Evolutionary conservation across 2,329 filamentous ascomycete genomes (phyloP).

Genomic region (Colletotrichum melonis): DNA sequence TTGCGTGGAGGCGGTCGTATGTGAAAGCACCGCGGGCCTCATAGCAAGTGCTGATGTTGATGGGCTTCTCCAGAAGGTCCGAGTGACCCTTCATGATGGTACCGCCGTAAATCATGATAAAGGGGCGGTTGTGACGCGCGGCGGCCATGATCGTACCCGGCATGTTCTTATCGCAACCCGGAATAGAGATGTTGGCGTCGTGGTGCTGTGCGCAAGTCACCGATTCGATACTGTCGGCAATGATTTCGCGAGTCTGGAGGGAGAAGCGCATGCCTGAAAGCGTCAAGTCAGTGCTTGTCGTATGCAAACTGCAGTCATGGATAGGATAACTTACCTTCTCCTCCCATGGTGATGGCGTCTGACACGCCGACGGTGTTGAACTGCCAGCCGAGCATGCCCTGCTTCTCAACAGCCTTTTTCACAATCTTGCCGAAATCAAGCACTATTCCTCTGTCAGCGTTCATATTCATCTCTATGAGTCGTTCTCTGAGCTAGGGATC

Average conservation of each 20-base stretch:
- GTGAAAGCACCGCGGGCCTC: conserved; percentile 86
- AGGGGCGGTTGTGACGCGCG: conserved; percentile 89
- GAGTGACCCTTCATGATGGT: conserved; percentile 91
- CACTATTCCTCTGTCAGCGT: conserved; percentile 59
- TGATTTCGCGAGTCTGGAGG: conserved; percentile 89
- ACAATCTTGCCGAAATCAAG: conserved; percentile 89
- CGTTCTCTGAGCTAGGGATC: neutral
- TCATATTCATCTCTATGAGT: neutral
- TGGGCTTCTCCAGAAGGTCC: conserved; percentile 76
- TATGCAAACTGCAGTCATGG: neutral
- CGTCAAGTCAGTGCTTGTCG: conserved; percentile 21
- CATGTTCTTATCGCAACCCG: conserved; percentile 99
- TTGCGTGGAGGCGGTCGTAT: conserved; percentile 81
- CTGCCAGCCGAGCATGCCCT: conserved; percentile 93
- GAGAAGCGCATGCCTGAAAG: conserved; percentile 88
- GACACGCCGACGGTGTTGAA: conserved; percentile 92
- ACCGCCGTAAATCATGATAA: conserved; percentile 95
- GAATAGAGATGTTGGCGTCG: conserved; percentile 92
- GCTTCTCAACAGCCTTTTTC: conserved; percentile 82
- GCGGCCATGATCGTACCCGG: conserved; percentile 92
- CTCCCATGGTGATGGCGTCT: conserved; percentile 95
- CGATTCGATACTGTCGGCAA: conserved; percentile 93
- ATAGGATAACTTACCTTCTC: conserved; percentile 71
- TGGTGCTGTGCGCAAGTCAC: conserved; percentile 93
- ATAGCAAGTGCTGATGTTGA: conserved; percentile 92